Conservation (phyloP, 306 rosid species). For the Prunus persica region DNA sequence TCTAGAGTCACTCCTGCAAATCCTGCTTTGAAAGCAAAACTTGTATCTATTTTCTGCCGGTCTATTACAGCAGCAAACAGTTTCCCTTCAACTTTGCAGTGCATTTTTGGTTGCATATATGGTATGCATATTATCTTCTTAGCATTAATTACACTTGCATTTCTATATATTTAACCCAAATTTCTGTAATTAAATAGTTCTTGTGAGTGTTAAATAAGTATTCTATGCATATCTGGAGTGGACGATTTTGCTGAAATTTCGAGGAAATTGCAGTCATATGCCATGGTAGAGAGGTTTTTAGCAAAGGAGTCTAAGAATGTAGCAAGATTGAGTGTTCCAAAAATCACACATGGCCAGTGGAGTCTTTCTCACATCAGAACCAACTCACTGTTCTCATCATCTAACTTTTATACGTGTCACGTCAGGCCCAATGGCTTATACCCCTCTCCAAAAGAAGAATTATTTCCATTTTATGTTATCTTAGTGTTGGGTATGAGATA, state of each 20-base stretch:
- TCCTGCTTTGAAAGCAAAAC: slow-evolving; percentile 68
- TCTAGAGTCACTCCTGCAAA: slow-evolving; percentile 72
- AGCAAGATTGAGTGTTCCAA: background rate
- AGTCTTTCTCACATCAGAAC: background rate
- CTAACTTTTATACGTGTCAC: background rate
- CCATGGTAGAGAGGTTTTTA: background rate
- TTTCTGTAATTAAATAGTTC: background rate
- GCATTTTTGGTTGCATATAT: slow-evolving; percentile 92
- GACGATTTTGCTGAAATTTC: background rate
- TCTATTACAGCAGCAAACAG: slow-evolving; percentile 90
- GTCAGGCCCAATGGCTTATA: background rate
- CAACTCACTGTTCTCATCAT: background rate
- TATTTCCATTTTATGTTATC: background rate
- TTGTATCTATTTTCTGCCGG: slow-evolving; percentile 90
- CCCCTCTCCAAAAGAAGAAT: background rate
- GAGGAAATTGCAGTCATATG: background rate
- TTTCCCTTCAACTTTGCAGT: slow-evolving; percentile 91
- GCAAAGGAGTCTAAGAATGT: background rate
- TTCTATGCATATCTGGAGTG: background rate
- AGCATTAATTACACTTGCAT: background rate
- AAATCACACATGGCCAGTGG: background rate
- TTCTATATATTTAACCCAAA: background rate
- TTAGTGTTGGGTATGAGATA: slow-evolving; percentile 1
- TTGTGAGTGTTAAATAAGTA: background rate
- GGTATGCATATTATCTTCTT: slow-evolving; percentile 46